Conservation (phyloP, 78 protist genomes). For the Polysphondylium violaceum region DNA sequence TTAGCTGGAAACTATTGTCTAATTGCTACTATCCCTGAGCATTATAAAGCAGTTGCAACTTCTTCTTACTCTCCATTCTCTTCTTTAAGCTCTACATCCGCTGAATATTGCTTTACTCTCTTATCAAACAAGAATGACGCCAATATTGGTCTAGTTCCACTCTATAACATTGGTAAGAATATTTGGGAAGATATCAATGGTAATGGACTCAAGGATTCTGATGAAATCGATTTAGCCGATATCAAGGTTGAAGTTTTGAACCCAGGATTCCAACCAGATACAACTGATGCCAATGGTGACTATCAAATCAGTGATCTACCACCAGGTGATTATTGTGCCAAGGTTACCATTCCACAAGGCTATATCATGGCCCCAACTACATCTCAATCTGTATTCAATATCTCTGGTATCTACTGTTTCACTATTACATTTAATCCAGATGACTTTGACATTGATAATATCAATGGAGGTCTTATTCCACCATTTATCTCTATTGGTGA, state of each 20-base stretch:
- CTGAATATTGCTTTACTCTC: slow-evolving; percentile 1
- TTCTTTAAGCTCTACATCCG: too few relatives aligned
- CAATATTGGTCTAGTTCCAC: slow-evolving; percentile 34
- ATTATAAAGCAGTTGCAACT: background rate
- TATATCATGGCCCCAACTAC: background rate
- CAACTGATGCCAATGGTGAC: slow-evolving; percentile 13
- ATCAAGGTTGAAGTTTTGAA: background rate
- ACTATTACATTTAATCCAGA: background rate
- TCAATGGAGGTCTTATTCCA: slow-evolving; percentile 31
- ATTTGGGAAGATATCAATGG: slow-evolving; percentile 17
- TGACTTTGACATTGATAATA: background rate
- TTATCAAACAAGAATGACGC: background rate
- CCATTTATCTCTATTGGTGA: slow-evolving; percentile 63
- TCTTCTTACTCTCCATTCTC: background rate
- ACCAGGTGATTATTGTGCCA: slow-evolving; percentile 14
- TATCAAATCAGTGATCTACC: background rate
- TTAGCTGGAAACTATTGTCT: slow-evolving; percentile 19
- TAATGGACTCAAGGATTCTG: background rate
- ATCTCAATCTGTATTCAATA: background rate
- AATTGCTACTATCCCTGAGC: background rate
- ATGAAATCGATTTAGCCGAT: background rate
- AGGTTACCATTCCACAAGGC: background rate
- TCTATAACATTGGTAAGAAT: slow-evolving; percentile 9
- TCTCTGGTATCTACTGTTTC: background rate
- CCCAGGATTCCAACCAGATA: background rate